Evolutionary conservation across 306 rosid species (phyloP), one percentile per base, ranked within the genome.

Genomic region (Trifolium repens): DNA sequence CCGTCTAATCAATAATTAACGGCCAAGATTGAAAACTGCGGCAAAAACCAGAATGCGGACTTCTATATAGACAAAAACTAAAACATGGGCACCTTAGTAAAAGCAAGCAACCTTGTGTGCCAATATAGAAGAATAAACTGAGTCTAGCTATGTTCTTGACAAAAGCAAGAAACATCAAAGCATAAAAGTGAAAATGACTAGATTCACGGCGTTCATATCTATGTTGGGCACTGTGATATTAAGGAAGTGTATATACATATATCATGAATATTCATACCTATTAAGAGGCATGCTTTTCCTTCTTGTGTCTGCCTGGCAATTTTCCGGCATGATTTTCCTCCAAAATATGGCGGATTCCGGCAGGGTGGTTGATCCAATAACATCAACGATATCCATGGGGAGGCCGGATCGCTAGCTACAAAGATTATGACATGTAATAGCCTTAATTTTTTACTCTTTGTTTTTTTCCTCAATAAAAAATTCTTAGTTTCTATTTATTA

Each of bases 351-450:
- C 26, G 4, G 78, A 80, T 81, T 57, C 91, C 46, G 78, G 73
- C 81, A 84, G 88, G 73, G 30, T 1, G 35, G 35, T 75, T 76
- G 79, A 89, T 61, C 84, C 91, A 16, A 72, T 75, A 85, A 73
- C 91, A 3, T 62, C 88, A 9, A 83, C 84, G 91, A 55, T 86
- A 32, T 32, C 35, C 6, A 32, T 32, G 75, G 79, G 53, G 76
- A 80, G 94, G 67, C 86, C 80, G 15, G 85, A 86, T 80, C 88
- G 88, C 37, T 89, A 87, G 87, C 46, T 44, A 61, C 13, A 14
- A 40, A 19, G 32, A 14, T 17, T 39, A 22, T 37, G 4, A 16
- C 2, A 4, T 55, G 61, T 55, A 19, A 19, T 55, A 0, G 7
- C 35, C 6, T 32, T 32, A 32, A 32, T 32, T 32, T 32, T 30